Conservation (phyloP, 2,329 filamentous ascomycete genomes). For the Setomelanomma holmii region DNA sequence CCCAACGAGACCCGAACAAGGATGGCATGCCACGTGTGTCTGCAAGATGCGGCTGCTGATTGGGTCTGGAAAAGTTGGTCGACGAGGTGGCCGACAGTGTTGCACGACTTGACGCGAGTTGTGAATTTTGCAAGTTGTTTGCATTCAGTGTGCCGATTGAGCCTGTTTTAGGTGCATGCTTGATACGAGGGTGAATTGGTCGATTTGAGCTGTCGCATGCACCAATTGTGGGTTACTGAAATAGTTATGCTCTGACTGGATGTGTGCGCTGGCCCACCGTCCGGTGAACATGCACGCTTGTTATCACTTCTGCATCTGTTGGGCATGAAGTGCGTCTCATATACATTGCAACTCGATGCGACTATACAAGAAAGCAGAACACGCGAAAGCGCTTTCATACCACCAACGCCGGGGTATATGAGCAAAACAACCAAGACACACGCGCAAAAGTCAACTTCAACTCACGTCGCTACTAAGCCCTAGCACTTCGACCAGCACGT, state of each 20-base stretch:
- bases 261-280: background rate
- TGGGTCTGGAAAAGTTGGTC: conserved; percentile 4
- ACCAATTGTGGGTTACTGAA: too few species aligned
- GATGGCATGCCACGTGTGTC: conserved; percentile 26
- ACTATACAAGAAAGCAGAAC: conserved; percentile 9
- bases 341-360: conserved; percentile 2
- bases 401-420: conserved; percentile 2
- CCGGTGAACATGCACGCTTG: background rate
- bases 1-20: conserved; percentile 19
- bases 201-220: too few species aligned
- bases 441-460: conserved; percentile 5
- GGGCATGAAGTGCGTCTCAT: background rate
- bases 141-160: conserved; percentile 7
- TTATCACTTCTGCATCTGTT: background rate
- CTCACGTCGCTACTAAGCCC: conserved; percentile 45
- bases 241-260: too few species aligned
- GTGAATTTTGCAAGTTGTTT: background rate
- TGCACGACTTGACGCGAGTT: conserved; percentile 1
- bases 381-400: background rate
- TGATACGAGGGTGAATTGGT: too few species aligned
- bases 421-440: background rate
- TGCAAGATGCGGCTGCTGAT: background rate
- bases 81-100: background rate
- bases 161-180: conserved; percentile 18
- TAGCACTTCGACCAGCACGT: conserved; percentile 78